Evolutionary conservation across 345 rosid genomes (phyloP).

Genomic region (Eucalyptus pauciflora): DNA sequence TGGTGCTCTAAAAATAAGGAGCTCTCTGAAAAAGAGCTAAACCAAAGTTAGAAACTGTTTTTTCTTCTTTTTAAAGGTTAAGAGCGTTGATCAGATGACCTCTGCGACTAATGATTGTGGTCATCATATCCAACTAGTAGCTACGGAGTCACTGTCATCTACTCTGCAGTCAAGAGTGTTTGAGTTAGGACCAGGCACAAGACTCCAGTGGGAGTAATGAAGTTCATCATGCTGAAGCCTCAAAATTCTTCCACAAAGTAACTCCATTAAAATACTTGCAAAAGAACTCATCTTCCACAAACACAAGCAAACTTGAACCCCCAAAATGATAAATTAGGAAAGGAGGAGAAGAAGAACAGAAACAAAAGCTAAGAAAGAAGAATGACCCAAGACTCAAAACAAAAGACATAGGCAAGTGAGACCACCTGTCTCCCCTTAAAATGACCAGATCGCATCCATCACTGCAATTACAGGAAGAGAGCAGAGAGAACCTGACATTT

Average conservation of each 20-base stretch:
- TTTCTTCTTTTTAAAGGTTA: background rate
- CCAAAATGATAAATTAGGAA: background rate
- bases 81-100: background rate
- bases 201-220: background rate
- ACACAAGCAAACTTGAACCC: background rate
- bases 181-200: background rate
- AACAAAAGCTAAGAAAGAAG: background rate
- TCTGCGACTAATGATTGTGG: background rate
- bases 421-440: background rate
- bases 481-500: background rate
- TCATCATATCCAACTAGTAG: background rate
- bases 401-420: background rate
- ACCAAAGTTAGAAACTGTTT: background rate
- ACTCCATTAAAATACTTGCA: background rate
- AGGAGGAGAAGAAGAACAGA: background rate
- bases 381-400: background rate
- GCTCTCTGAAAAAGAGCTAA: background rate
- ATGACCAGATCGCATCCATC: background rate
- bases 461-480: background rate
- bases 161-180: background rate
- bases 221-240: background rate
- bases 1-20: background rate
- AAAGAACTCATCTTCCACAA: background rate
- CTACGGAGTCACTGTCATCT: background rate
- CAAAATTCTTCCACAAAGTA: background rate